Conservation (phyloP, 495 filamentous ascomycete species). For the Xylaria castorea region DNA sequence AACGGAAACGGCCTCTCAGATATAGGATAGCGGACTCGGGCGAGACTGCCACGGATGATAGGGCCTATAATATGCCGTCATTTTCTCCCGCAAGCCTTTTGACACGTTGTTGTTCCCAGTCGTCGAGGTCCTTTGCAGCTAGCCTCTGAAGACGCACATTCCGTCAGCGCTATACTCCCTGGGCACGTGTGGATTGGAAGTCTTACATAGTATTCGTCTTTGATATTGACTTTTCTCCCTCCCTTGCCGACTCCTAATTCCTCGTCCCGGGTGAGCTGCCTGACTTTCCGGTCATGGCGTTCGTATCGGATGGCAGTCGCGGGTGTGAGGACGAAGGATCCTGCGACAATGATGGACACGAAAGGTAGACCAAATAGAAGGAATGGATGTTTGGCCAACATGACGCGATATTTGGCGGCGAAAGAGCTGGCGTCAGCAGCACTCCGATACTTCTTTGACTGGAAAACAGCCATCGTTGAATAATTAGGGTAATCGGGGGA, state of each 20-base stretch:
- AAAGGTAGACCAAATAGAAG: slow-evolving; percentile 96
- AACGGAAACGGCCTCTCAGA: background rate
- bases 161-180: slow-evolving; percentile 12
- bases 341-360: slow-evolving; percentile 87
- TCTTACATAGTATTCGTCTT: slow-evolving; percentile 95
- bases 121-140: slow-evolving; percentile 87
- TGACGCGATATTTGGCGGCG: slow-evolving; percentile 74
- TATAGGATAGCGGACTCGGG: background rate
- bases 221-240: slow-evolving; percentile 74
- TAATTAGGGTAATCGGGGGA: background rate
- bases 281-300: slow-evolving; percentile 83
- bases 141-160: slow-evolving; percentile 64
- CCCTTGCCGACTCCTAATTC: slow-evolving; percentile 77
- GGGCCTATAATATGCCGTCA: slow-evolving; percentile 75
- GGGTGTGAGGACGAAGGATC: slow-evolving; percentile 92
- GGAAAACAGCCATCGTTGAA: slow-evolving; percentile 72
- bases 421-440: slow-evolving; percentile 65
- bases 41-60: background rate
- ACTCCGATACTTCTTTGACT: slow-evolving; percentile 72
- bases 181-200: slow-evolving; percentile 1
- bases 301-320: slow-evolving; percentile 94
- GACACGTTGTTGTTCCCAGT: slow-evolving; percentile 96
- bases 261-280: slow-evolving; percentile 82
- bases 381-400: slow-evolving; percentile 79
- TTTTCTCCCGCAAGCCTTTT: slow-evolving; percentile 85